A percentile compares a stretch with the other conserved stretches of the same genome.
Evolutionary conservation across 495 filamentous ascomycete species (phyloP).

Genomic region (Margaritispora aquatica): DNA sequence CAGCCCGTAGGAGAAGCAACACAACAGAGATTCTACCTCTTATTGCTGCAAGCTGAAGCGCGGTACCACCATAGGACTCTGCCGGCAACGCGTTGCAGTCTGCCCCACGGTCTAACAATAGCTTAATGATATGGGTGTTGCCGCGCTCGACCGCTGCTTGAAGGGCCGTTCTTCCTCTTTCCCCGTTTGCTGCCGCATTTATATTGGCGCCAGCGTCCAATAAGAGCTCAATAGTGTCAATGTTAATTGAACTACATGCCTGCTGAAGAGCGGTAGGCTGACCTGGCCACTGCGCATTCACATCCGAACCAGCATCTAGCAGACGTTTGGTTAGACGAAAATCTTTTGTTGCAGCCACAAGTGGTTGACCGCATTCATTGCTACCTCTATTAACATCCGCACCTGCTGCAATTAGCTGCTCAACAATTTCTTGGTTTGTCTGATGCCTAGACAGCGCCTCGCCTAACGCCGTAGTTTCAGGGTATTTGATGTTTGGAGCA

Average conservation of each 20-base stretch:
- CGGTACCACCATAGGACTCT: slow-evolving; percentile 4
- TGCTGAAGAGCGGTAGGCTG: slow-evolving; percentile 2
- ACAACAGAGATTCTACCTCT: slow-evolving; percentile 8
- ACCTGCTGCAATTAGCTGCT: background rate
- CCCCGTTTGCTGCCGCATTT: slow-evolving; percentile 1
- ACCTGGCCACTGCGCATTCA: background rate
- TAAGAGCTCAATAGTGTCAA: slow-evolving; percentile 8
- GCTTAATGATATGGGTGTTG: background rate
- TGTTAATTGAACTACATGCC: background rate
- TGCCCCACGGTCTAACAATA: slow-evolving; percentile 10
- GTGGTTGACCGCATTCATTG: background rate
- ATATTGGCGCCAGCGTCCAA: slow-evolving; percentile 12
- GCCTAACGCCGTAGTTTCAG: background rate
- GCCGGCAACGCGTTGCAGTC: slow-evolving; percentile 9
- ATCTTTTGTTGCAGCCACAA: background rate
- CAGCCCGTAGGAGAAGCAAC: slow-evolving; percentile 11
- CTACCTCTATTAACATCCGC: slow-evolving; percentile 6
- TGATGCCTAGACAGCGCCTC: background rate
- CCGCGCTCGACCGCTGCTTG: slow-evolving; percentile 11
- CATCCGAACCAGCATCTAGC: slow-evolving; percentile 9
- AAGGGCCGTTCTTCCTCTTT: slow-evolving; percentile 10
- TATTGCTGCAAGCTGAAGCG: slow-evolving; percentile 11
- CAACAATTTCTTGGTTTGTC: slow-evolving; percentile 1
- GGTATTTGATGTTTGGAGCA: background rate
- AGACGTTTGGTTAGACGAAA: background rate